A percentile compares a stretch with the other conserved stretches of the same genome.
Evolutionary conservation across 192 early-diverging fungal species (phyloP).

Genomic region (Coemansia sp.): DNA sequence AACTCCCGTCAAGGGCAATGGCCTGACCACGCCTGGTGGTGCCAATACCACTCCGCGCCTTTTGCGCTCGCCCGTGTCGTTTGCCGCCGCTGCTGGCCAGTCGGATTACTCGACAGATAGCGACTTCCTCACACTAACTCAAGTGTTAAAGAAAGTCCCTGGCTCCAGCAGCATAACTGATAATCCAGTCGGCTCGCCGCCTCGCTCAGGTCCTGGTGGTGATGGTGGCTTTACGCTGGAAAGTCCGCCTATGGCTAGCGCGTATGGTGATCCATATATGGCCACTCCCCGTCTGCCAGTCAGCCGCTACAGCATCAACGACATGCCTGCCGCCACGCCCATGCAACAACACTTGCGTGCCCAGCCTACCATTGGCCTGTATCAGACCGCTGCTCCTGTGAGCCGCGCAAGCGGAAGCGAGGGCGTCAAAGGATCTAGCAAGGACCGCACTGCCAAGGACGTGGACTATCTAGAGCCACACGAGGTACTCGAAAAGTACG

Average conservation of each 20-base stretch:
- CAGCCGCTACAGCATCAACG: constrained; percentile 25
- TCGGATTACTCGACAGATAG: constrained; percentile 24
- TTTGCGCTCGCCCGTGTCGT: constrained; percentile 39
- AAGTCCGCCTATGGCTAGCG: constrained; percentile 3
- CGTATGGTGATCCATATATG: constrained; percentile 14
- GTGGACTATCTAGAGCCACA: constrained; percentile 55
- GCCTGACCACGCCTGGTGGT: neutral
- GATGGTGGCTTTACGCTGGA: constrained; percentile 9
- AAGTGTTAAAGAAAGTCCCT: constrained; percentile 40
- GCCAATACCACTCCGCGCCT: constrained; percentile 18
- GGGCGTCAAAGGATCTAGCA: constrained; percentile 32
- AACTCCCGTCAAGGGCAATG: constrained; percentile 25
- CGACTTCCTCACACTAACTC: constrained; percentile 37
- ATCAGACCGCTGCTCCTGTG: constrained; percentile 53
- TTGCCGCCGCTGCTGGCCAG: constrained; percentile 1
- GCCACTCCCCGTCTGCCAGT: constrained; percentile 43
- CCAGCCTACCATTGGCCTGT: constrained; percentile 48
- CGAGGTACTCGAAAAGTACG: constrained; percentile 49
- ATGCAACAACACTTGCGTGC: constrained; percentile 45
- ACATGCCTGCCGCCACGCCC: constrained; percentile 32
- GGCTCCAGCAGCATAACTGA: constrained; percentile 32
- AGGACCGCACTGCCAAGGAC: constrained; percentile 27
- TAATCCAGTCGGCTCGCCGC: constrained; percentile 24
- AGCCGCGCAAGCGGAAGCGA: constrained; percentile 30
- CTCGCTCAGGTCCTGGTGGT: constrained; percentile 14